phyloP scores from a whole-genome alignment of 2,329 filamentous ascomycete species.

The Aspergillus sp. region DNA sequence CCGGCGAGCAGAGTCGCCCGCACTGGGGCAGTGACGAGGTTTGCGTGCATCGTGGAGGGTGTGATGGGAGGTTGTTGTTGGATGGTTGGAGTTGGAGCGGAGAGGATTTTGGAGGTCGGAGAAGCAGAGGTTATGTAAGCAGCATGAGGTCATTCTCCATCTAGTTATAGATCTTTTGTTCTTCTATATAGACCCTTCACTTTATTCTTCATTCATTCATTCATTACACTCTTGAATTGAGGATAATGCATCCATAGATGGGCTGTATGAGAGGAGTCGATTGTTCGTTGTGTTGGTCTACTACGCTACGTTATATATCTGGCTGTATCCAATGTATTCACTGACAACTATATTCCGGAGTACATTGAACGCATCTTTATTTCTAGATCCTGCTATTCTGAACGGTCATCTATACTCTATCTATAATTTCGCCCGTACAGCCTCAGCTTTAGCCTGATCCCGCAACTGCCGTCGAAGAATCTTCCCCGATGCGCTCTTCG shows the following conservation, averaged over 20 bases:
- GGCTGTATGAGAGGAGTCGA: background rate
- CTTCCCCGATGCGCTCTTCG: constrained; percentile 15
- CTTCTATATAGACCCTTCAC: background rate
- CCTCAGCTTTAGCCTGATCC: constrained; percentile 9
- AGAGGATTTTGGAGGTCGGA: background rate
- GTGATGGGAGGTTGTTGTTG: constrained; percentile 9
- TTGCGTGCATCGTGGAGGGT: constrained; percentile 24
- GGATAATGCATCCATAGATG: no score
- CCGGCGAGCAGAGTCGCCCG: constrained; percentile 31
- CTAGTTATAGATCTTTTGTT: no score
- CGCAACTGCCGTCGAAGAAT: constrained; percentile 14
- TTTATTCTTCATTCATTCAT: background rate
- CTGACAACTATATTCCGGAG: background rate
- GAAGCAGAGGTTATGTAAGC: constrained; percentile 1
- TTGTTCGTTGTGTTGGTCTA: no score
- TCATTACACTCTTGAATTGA: no score
- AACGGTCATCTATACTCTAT: no score
- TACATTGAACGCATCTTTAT: background rate
- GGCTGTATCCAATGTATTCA: no score
- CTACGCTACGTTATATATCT: no score
- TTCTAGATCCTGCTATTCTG: no score
- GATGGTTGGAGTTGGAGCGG: background rate
- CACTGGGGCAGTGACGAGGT: constrained; percentile 29
- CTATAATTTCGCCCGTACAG: constrained; percentile 1
- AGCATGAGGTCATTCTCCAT: constrained; percentile 10